Percentiles rank a stretch among this genome's conserved stretches.
phyloP scores from a whole-genome alignment of 1,284 basidiomycete genomes.

The Cutaneotrichosporon sp. region DNA sequence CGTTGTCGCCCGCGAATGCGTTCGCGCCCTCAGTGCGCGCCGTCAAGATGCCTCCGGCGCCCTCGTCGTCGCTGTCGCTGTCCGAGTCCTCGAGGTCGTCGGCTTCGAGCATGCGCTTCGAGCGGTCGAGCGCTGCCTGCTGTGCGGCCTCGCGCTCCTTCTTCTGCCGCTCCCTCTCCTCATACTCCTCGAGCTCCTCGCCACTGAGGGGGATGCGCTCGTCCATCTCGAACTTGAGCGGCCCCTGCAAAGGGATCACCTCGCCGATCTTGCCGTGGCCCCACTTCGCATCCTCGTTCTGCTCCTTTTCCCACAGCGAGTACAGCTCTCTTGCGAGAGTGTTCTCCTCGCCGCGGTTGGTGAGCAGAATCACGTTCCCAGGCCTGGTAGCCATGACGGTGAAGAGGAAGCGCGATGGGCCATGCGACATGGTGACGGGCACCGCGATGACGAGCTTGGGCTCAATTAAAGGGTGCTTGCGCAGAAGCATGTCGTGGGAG shows the following conservation, averaged over 20 bases:
- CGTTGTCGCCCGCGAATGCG: slow-evolving; percentile 48
- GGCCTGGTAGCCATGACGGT: slow-evolving; percentile 76
- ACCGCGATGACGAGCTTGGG: slow-evolving; percentile 93
- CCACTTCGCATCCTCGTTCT: slow-evolving; percentile 68
- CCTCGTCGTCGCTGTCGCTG: slow-evolving; percentile 68
- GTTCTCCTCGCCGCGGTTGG: slow-evolving; percentile 72
- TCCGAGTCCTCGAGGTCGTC: slow-evolving; percentile 64
- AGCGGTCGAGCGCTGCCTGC: slow-evolving; percentile 78
- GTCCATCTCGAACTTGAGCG: slow-evolving; percentile 72
- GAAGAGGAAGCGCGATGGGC: slow-evolving; percentile 83
- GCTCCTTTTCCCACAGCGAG: slow-evolving; percentile 68
- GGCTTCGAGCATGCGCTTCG: slow-evolving; percentile 84
- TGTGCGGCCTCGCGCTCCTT: slow-evolving; percentile 86
- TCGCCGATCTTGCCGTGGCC: slow-evolving; percentile 85
- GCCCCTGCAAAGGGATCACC: slow-evolving; percentile 73
- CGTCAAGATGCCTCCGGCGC: slow-evolving; percentile 65
- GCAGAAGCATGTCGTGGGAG: slow-evolving; percentile 74
- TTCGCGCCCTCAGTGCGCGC: slow-evolving; percentile 39
- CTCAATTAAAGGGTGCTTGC: slow-evolving; percentile 77
- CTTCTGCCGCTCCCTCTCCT: slow-evolving; percentile 73
- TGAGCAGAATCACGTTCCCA: slow-evolving; percentile 82
- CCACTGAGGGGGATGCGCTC: slow-evolving; percentile 85
- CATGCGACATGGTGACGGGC: slow-evolving; percentile 88
- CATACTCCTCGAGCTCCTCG: slow-evolving; percentile 77
- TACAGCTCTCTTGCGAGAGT: slow-evolving; percentile 79